Conservation (phyloP, 1,284 basidiomycete species). For the Takashimella tepidaria region DNA sequence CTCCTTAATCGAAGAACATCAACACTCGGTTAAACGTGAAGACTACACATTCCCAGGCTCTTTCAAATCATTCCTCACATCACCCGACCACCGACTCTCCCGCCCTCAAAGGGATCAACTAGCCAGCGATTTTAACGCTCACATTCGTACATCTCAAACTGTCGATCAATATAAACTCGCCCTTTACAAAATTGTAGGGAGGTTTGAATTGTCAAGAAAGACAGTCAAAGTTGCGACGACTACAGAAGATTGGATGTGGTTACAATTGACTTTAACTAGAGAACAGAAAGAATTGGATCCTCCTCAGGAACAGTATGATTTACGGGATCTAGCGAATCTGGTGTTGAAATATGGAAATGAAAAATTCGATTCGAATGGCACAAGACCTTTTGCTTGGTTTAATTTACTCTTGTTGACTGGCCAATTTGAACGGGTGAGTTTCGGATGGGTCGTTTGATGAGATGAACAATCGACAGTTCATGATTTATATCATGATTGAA, state of each 20-base stretch:
- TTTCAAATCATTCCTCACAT: conserved; percentile 82
- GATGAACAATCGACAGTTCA: no score
- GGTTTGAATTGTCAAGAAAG: conserved; percentile 76
- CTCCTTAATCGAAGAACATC: conserved; percentile 65
- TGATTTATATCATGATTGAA: no score
- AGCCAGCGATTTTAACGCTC: conserved; percentile 82
- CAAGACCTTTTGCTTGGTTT: conserved; percentile 68
- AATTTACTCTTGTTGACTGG: conserved; percentile 85
- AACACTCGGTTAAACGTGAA: conserved; percentile 68
- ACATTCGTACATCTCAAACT: conserved; percentile 74
- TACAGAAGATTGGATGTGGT: conserved; percentile 98
- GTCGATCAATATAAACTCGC: conserved; percentile 94
- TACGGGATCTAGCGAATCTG: conserved; percentile 73
- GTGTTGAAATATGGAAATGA: conserved; percentile 82
- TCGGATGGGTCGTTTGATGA: neutral
- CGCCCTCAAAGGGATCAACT: conserved; percentile 78
- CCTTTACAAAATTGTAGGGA: conserved; percentile 90
- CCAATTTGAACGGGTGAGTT: conserved; percentile 83
- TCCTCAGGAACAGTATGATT: conserved; percentile 56
- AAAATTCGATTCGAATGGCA: conserved; percentile 80
- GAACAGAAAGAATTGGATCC: conserved; percentile 64
- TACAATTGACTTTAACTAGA: conserved; percentile 74
- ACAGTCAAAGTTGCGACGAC: conserved; percentile 83
- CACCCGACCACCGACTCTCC: conserved; percentile 68
- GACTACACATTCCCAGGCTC: conserved; percentile 80